Conservation (phyloP, 129 eudicot species). For the Mikania micrantha region DNA sequence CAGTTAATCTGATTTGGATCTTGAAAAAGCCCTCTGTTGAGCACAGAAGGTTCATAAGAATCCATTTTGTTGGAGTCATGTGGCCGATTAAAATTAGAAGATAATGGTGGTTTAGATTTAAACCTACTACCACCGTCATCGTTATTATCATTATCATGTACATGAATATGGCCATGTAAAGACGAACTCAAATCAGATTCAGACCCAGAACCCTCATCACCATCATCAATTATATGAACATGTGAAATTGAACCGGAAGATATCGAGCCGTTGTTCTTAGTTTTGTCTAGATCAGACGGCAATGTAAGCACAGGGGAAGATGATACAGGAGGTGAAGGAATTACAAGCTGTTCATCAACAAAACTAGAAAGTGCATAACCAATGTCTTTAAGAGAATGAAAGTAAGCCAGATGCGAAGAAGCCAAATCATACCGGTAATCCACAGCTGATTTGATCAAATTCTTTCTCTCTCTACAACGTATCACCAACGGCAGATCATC, state of each 20-base stretch:
- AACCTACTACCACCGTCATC: conserved; percentile 18
- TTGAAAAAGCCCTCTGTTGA: conserved; percentile 3
- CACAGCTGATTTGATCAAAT: conserved; percentile 61
- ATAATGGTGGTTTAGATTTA: background rate
- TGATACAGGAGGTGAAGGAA: conserved; percentile 38
- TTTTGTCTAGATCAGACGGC: conserved; percentile 50
- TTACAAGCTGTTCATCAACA: conserved; percentile 74
- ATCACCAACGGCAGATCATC: conserved; percentile 73
- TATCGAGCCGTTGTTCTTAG: conserved; percentile 15
- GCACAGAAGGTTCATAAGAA: conserved; percentile 14
- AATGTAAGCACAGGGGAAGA: conserved; percentile 60
- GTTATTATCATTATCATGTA: conserved; percentile 16
- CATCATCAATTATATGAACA: conserved; percentile 27
- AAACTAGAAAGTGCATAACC: conserved; percentile 71
- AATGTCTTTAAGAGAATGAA: conserved; percentile 55
- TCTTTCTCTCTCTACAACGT: conserved; percentile 69
- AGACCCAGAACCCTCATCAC: conserved; percentile 29
- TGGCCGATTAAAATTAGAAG: background rate
- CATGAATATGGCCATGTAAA: conserved; percentile 25
- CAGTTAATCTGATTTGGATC: conserved; percentile 5
- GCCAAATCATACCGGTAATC: conserved; percentile 75
- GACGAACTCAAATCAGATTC: conserved; percentile 30
- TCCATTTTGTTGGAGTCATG: conserved; percentile 7
- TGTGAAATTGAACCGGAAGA: conserved; percentile 27
- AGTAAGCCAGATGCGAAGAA: conserved; percentile 74